Evolutionary conservation across 1,284 basidiomycete genomes (phyloP), one percentile per base, ranked within the genome.

Genomic region (Moesziomyces sp.): DNA sequence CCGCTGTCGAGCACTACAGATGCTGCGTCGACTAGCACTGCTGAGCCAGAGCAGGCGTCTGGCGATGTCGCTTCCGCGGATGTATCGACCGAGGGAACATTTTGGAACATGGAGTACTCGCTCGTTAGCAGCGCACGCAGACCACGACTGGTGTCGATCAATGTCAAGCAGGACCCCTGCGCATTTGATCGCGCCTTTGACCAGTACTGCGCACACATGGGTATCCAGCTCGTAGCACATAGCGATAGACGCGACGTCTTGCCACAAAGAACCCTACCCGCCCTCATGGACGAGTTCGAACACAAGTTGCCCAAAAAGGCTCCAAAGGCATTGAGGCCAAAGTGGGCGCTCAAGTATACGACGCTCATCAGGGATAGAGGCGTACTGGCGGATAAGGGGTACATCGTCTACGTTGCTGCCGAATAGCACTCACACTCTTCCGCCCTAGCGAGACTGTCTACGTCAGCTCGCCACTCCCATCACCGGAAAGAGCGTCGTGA

Each of bases 331-430:
- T 43, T 66, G 19, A 66, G 45, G 47, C 66, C 78, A 1, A 69
- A 67, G 21, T 80, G 78, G 78, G 76, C 69, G 1, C 48, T 80
- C 49, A 78, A 81, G 58, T 79, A 79, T 50, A 76, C 77, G 1
- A 74, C 77, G 4, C 35, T 81, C 21, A 81, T 81, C 44, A 67
- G 76, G 18, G 76, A 79, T 35, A 54, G 79, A 18, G 79, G 79
- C 3, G 71, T 81, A 6, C 44, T 81, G 18, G 79, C 78, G 6
- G 79, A 81, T 42, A 77, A 78, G 49, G 77, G 79, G 0, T 72
- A 72, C 44, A 60, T 72, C 24, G 69, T 72, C 6, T 67, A 35
- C 43, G 59, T 67, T 8, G 19, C 46, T 5, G 54, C 62, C 28
- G 62, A 55, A 5, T 65, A 52, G 26, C 35, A 3, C 28, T 30